phyloP scores from a whole-genome alignment of 768 basidiomycete species.

The Steccherinum ochraceum region DNA sequence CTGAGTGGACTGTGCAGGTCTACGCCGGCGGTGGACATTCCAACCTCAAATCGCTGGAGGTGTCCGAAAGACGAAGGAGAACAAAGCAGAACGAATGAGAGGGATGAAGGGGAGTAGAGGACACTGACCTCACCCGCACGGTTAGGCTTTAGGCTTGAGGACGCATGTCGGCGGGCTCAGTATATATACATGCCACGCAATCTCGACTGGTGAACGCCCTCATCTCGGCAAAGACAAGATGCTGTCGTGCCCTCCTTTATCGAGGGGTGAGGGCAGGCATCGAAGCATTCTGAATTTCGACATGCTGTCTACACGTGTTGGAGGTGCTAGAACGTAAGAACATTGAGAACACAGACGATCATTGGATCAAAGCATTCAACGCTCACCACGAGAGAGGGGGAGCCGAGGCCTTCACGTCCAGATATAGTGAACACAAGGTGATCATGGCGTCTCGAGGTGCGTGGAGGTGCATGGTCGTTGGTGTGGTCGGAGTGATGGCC shows the following conservation, averaged over 20 bases:
- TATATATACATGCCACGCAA: neutral
- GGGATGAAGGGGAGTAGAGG: neutral
- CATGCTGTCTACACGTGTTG: neutral
- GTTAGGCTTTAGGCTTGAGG: neutral
- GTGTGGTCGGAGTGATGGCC: neutral
- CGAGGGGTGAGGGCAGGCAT: neutral
- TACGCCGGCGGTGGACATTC: neutral
- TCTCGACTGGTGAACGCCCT: neutral
- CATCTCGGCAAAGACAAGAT: neutral
- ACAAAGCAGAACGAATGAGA: neutral
- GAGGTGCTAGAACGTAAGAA: neutral
- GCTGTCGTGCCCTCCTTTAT: neutral
- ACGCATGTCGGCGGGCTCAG: neutral
- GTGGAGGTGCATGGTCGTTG: neutral
- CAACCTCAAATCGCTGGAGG: neutral
- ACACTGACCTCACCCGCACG: neutral
- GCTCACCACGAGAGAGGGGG: neutral
- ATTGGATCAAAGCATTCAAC: neutral
- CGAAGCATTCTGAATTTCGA: neutral
- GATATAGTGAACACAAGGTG: neutral
- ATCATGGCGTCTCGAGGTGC: neutral
- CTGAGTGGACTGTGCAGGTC: neutral
- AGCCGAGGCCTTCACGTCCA: neutral
- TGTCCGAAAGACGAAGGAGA: neutral
- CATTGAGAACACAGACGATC: neutral